Conservation (phyloP, 2,329 filamentous ascomycete species). For the Aureobasidium sp. region DNA sequence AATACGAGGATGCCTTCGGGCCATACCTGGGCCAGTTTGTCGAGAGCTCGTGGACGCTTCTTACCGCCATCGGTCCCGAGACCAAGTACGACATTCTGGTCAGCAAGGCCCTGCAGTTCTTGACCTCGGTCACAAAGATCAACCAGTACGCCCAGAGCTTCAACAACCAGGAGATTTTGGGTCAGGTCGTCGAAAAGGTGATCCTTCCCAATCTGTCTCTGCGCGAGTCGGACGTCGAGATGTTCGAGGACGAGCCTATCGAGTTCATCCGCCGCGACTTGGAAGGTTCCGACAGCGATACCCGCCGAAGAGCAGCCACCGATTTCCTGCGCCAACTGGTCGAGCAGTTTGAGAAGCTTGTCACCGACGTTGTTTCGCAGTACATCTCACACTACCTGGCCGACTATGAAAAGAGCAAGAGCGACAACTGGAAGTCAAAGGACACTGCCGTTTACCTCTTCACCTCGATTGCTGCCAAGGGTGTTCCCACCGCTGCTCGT, state of each 20-base stretch:
- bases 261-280: conserved; percentile 94
- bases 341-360: conserved; percentile 76
- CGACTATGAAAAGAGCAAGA: conserved; percentile 61
- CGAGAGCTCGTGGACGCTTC: conserved; percentile 79
- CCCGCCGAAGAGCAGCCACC: conserved; percentile 81
- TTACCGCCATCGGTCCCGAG: conserved; percentile 78
- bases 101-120: conserved; percentile 88
- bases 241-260: conserved; percentile 98
- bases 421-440: conserved; percentile 87
- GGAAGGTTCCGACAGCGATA: conserved; percentile 94
- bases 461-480: conserved; percentile 88
- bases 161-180: conserved; percentile 71
- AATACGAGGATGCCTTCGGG: conserved; percentile 92
- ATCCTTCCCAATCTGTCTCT: conserved; percentile 88
- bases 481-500: conserved; percentile 75
- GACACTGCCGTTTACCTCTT: conserved; percentile 98
- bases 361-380: conserved; percentile 77
- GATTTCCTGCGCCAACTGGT: conserved; percentile 88
- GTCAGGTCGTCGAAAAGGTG: conserved; percentile 90
- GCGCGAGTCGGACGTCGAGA: conserved; percentile 86
- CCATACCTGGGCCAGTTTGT: conserved; percentile 76
- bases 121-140: conserved; percentile 80
- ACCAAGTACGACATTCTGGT: conserved; percentile 92
- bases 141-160: conserved; percentile 74
- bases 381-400: conserved; percentile 81